Evolutionary conservation across 352 stramenopile species (phyloP), one percentile per base, ranked within the genome.

Genomic region (Phytopythium boreale): DNA sequence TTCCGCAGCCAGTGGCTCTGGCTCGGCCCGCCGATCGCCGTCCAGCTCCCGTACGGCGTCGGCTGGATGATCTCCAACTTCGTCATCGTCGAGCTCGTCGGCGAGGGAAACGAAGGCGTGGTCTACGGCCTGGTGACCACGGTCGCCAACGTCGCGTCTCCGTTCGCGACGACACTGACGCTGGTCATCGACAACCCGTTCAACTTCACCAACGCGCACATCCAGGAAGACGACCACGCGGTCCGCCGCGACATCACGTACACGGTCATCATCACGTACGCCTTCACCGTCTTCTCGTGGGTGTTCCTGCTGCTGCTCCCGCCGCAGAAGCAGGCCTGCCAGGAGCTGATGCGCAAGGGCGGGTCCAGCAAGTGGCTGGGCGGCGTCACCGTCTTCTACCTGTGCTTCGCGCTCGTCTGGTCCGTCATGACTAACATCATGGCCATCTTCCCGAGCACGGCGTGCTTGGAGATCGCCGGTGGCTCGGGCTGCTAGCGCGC

Each of bases 81-180:
- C 29, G 71, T 74, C 41, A 57, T 66, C 22, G 72, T 85, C 15
- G 77, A 85, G 39, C 56, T 85, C n/a, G 64, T 69, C 0, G 69
- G 73, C 22, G 61, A 74, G 19, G 69, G 72, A 11, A 72, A 79
- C n/a, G 76, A 82, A 62, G 72, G 70, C 19, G 71, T 72, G 2
- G 62, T 74, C 46, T 85, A 81, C 60, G 71, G 74, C 11, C 59
- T 85, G 11, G 20, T 80, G 24, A 85, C 76, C 20, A 82, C 76
- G 0, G 65, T 81, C 2, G 52, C 47, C 26, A 80, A 82, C 63
- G 29, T 82, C 11, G 52, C 64, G 29, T 66, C 52, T 2, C 74
- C 76, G 14, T 78, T 85, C 51, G 76, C 71, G 11, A 29, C 66
- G 12, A 70, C 76, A 4, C 15, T 85, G 17, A 77, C 75, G 26